Percentiles rank a stretch among this genome's conserved stretches.
Conservation (phyloP, 2,329 filamentous ascomycete genomes). For the Fusarium sp. region DNA sequence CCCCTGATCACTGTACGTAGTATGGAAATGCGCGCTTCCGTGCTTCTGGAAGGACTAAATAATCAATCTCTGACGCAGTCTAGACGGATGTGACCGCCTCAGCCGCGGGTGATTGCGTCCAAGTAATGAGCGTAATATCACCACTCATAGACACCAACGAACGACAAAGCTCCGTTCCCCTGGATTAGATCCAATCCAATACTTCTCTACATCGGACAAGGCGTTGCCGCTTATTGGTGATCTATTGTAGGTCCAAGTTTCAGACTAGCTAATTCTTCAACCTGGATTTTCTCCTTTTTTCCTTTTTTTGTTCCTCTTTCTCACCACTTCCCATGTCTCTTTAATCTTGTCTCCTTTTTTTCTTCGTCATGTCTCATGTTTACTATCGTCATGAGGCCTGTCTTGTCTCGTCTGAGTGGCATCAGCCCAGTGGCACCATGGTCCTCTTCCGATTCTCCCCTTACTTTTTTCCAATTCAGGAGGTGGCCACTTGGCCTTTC, state of each 20-base stretch:
- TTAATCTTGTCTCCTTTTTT: not conserved
- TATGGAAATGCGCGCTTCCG: not conserved
- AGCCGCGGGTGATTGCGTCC: not conserved
- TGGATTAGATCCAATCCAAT: not conserved
- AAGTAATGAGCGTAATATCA: not conserved
- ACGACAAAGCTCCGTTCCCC: not conserved
- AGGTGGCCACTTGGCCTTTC: constrained; percentile 15
- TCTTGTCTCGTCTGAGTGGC: constrained; percentile 8
- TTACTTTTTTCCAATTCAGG: constrained; percentile 2
- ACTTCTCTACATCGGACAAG: not conserved
- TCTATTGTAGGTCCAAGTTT: not conserved
- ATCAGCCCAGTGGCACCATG: constrained; percentile 18
- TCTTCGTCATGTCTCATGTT: constrained; percentile 10
- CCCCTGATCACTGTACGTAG: too few relatives aligned
- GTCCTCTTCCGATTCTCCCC: not conserved
- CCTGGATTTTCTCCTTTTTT: not conserved
- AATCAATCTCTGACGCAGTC: not conserved
- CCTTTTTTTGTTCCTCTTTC: not conserved
- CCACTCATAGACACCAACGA: not conserved
- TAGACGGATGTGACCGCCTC: not conserved
- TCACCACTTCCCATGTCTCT: not conserved
- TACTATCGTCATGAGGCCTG: constrained; percentile 9
- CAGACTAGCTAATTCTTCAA: not conserved
- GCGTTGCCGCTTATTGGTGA: constrained; percentile 1
- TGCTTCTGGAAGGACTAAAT: not conserved